Conservation (phyloP, 176 grass and related monocot species). For the Triticum monococcum region DNA sequence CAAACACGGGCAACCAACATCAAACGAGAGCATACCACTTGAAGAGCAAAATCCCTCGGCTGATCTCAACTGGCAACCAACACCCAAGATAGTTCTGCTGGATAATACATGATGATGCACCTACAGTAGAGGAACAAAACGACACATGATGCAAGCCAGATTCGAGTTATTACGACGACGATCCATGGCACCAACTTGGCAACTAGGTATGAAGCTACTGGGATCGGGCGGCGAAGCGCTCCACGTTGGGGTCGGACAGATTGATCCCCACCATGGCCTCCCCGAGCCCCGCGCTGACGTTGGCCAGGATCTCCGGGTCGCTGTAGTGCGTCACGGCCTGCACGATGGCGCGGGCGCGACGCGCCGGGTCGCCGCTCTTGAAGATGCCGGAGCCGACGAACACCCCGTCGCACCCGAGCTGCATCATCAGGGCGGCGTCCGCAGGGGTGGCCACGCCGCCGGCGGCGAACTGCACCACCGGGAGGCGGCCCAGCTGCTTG, state of each 20-base stretch:
- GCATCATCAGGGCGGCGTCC: constrained; percentile 62
- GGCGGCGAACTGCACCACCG: constrained; percentile 59
- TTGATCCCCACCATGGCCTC: constrained; percentile 75
- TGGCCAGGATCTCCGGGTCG: constrained; percentile 49
- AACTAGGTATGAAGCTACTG: constrained; percentile 13
- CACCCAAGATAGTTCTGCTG: neutral
- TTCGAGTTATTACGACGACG: constrained; percentile 8
- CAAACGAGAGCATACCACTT: neutral
- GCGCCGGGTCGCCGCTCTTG: constrained; percentile 57
- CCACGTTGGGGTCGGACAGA: constrained; percentile 46
- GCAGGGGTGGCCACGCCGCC: constrained; percentile 55
- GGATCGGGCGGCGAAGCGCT: constrained; percentile 59
- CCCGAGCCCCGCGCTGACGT: constrained; percentile 49
- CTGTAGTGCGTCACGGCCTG: constrained; percentile 65
- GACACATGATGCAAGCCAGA: neutral
- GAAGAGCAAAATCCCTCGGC: neutral
- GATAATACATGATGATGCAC: neutral
- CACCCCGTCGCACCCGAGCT: constrained; percentile 39
- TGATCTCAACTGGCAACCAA: neutral
- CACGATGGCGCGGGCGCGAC: constrained; percentile 53
- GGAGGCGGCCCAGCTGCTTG: constrained; percentile 61
- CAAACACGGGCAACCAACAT: neutral
- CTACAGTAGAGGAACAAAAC: neutral
- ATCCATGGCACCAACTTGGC: neutral
- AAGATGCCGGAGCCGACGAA: constrained; percentile 53